These are phyloP conservation scores for Furcasterigmium sp. DNA, from an alignment of 2,329 filamentous ascomycete species.

Conservation along the genomic window DNA sequence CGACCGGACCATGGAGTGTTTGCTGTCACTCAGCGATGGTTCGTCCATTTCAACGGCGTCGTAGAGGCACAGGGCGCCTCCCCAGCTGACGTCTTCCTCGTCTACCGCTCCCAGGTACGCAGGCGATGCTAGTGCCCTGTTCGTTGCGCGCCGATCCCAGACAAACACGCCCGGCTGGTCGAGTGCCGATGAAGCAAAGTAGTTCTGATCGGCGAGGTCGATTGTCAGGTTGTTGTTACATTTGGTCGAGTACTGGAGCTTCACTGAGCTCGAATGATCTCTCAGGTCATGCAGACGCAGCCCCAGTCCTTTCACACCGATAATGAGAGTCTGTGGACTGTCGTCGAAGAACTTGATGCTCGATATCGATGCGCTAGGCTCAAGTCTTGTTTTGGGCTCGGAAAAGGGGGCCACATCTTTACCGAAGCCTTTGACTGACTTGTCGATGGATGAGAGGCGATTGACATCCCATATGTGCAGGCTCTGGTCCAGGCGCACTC, in stretches of 20 bases:
- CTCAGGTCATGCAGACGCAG: constrained; percentile 74
- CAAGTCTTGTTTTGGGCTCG: constrained; percentile 54
- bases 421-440: constrained; percentile 43
- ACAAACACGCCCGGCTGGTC: constrained; percentile 71
- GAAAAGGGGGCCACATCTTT: constrained; percentile 41
- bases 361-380: constrained; percentile 69
- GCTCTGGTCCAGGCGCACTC: constrained; percentile 75
- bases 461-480: constrained; percentile 79
- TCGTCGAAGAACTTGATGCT: constrained; percentile 79
- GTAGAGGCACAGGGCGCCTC: constrained; percentile 53
- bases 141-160: constrained; percentile 68
- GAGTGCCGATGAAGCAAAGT: constrained; percentile 74
- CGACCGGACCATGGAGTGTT: constrained; percentile 56
- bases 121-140: constrained; percentile 45
- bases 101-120: constrained; percentile 54
- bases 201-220: constrained; percentile 75
- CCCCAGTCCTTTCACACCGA: constrained; percentile 70
- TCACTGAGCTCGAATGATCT: constrained; percentile 48
- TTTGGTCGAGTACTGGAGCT: constrained; percentile 51
- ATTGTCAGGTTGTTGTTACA: constrained; percentile 71
- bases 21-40: constrained; percentile 44
- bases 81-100: constrained; percentile 57
- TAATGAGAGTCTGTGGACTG: constrained; percentile 68
- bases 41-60: constrained; percentile 51
- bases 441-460: constrained; percentile 47